Evolutionary conservation across 495 filamentous ascomycete species (phyloP).

Genomic region (Aspergillus bridgeri): DNA sequence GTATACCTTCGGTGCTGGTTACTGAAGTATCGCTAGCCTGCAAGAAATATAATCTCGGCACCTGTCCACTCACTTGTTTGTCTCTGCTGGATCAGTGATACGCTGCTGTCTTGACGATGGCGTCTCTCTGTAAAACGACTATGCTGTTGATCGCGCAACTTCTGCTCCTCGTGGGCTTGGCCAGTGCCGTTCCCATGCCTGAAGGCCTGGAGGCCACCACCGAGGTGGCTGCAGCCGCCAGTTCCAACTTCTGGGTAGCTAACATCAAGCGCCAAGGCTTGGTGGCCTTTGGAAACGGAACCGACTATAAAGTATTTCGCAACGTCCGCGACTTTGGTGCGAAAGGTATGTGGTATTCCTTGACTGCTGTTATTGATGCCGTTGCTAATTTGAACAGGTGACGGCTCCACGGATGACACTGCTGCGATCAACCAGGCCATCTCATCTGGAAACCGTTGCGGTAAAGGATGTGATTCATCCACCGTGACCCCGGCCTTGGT

Average conservation of each 20-base stretch:
- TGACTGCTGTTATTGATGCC: constrained; percentile 15
- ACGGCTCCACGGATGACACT: constrained; percentile 81
- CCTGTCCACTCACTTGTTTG: background rate
- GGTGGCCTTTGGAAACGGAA: constrained; percentile 57
- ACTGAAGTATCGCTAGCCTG: constrained; percentile 26
- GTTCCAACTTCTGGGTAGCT: constrained; percentile 67
- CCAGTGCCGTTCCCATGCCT: constrained; percentile 40
- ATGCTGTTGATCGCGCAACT: constrained; percentile 36
- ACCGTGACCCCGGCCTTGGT: constrained; percentile 72
- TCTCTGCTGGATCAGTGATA: constrained; percentile 39
- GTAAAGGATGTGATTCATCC: constrained; percentile 72
- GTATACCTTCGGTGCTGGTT: constrained; percentile 29
- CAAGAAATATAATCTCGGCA: constrained; percentile 12
- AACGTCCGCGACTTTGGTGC: constrained; percentile 87
- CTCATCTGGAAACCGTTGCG: constrained; percentile 71
- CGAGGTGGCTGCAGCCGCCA: constrained; percentile 12
- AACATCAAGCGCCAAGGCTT: constrained; percentile 67
- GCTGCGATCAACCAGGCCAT: constrained; percentile 87
- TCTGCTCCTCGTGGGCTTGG: constrained; percentile 38
- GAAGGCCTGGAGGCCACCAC: constrained; percentile 17
- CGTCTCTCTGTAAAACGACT: constrained; percentile 22
- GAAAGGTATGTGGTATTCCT: constrained; percentile 41
- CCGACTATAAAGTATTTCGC: constrained; percentile 71
- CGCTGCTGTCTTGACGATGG: constrained; percentile 27
- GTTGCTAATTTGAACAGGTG: constrained; percentile 44